These are phyloP conservation scores for Cucurbita moschata DNA, from an alignment of 306 rosid species.

Conservation along the genomic window DNA sequence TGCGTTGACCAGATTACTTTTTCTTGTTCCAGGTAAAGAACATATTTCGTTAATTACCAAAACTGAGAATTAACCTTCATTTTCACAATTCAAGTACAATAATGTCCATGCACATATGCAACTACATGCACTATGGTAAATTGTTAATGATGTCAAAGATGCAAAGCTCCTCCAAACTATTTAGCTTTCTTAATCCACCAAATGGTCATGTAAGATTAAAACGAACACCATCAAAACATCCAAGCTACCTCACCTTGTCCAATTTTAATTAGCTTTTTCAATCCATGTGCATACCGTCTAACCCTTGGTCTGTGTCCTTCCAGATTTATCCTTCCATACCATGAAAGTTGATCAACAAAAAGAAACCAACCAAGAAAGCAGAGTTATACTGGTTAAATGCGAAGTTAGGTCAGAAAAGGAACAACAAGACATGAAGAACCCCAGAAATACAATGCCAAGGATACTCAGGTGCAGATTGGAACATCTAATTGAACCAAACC, in stretches of 20 bases:
- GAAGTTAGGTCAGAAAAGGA: constrained; percentile 3
- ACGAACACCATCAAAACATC: not conserved
- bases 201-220: not conserved
- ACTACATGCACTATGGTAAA: not conserved
- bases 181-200: not conserved
- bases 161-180: not conserved
- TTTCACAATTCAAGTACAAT: not conserved
- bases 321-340: constrained; percentile 58
- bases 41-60: not conserved
- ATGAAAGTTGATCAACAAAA: constrained; percentile 3
- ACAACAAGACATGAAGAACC: not conserved
- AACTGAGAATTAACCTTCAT: not conserved
- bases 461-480: not conserved
- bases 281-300: constrained; percentile 71
- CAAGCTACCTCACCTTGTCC: constrained; percentile 59
- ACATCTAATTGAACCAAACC: constrained; percentile 4
- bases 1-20: too few species aligned
- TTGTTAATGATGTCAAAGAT: not conserved
- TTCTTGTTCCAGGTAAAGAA: not conserved
- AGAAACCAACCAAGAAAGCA: constrained; percentile 8
- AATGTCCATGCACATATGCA: not conserved
- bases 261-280: constrained; percentile 60
- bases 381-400: not conserved
- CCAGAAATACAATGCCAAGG: not conserved
- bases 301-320: constrained; percentile 58